Evolutionary conservation across 2,329 filamentous ascomycete species (phyloP), one percentile per base, ranked within the genome.

Genomic region (Fusarium nurragi): DNA sequence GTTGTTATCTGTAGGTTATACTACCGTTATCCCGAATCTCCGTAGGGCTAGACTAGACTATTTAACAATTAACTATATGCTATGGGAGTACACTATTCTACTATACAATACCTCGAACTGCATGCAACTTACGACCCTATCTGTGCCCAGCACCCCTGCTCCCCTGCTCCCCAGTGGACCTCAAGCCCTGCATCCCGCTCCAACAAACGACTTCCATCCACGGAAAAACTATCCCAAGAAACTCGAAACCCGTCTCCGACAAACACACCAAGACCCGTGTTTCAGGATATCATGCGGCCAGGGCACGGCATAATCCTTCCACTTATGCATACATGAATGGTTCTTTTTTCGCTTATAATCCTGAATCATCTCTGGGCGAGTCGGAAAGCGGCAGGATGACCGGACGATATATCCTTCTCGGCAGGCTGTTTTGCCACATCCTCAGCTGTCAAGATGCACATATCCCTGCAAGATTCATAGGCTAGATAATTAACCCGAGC

Each of bases 201-300:
- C 26, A 50, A 54, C 38, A 56, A 62, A 65, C 63, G 39, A 19
- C 40, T 64, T 30, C 49, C 36, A 64, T 54, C 64, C 64, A 64
- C 55, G 64, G 63, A 65, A 65, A 65, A 65, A 65, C 63, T 65
- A 50, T 49, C 32, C 23, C 26, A 22, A 36, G 25, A 54, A 48
- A 58, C 44, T 57, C 63, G 63, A 65, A 65, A 65, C 63, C 19
- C 22, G 37, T 51, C 47, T 60, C 61, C 43, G 52, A 64, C 63
- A 64, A 58, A 58, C 23, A 28, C 34, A 26, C 40, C 26, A 44
- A 21, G 34, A 36, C 30, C 47, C 50, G 34, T 56, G 64, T 67
- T 67, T 67, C 64, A 67, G 64, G 64, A 53, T 53, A 26, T 9
- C 21, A 53, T 37, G 37, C 52, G 36, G 30, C 60, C 45, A 51